Conservation (phyloP, 73 alveolate genomes). For the Blepharisma japonicum region DNA sequence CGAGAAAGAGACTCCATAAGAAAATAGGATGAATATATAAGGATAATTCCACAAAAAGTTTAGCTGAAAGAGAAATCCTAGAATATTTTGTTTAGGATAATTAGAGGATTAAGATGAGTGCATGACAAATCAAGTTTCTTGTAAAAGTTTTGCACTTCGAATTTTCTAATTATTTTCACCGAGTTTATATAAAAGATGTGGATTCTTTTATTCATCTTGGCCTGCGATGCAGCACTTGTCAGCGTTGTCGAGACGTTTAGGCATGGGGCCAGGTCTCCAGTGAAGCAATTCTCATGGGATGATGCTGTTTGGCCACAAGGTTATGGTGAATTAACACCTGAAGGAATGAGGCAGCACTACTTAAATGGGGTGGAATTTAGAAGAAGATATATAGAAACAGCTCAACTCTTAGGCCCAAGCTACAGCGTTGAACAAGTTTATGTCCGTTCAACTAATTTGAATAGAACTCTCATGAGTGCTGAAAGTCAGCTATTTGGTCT, state of each 20-base stretch:
- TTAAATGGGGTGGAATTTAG: neutral
- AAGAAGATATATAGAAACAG: neutral
- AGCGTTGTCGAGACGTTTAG: neutral
- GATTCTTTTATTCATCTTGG: too few relatives aligned
- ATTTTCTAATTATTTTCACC: too few relatives aligned
- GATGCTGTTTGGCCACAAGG: neutral
- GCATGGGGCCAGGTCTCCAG: conserved; percentile 10
- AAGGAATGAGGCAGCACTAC: conserved; percentile 4
- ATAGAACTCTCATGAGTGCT: conserved; percentile 18
- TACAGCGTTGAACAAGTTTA: neutral
- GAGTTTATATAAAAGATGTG: too few relatives aligned
- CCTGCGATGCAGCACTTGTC: neutral
- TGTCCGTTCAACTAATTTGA: neutral
- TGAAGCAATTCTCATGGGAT: neutral
- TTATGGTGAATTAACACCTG: neutral
- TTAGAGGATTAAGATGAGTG: too few relatives aligned
- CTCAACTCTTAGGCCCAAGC: neutral
- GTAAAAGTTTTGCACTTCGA: too few relatives aligned
- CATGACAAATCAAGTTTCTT: too few relatives aligned
- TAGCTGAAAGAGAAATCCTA: too few relatives aligned
- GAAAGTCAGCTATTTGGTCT: neutral
- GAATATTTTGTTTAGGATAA: too few relatives aligned
- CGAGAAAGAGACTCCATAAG: too few relatives aligned
- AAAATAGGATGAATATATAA: too few relatives aligned
- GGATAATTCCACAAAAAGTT: too few relatives aligned